phyloP scores from a whole-genome alignment of 1,284 basidiomycete genomes.

The Microbotryum silenes-acaulis region DNA sequence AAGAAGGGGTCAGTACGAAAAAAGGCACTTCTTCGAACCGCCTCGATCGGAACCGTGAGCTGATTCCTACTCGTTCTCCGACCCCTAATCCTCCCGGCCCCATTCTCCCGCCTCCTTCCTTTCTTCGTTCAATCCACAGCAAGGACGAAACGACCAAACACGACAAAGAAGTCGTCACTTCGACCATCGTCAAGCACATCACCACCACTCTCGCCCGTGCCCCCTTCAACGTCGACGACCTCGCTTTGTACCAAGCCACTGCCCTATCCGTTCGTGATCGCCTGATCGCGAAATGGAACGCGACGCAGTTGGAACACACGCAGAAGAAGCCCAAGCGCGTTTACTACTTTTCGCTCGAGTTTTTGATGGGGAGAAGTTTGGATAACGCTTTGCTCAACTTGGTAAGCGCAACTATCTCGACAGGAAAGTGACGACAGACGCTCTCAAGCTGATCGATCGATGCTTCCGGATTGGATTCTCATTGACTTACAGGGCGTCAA shows the following conservation, averaged over 20 bases:
- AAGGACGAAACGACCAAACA: neutral
- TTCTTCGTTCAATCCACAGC: neutral
- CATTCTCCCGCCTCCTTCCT: neutral
- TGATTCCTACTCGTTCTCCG: neutral
- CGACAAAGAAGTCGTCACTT: constrained; percentile 9
- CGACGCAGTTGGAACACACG: constrained; percentile 29
- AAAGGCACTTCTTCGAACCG: neutral
- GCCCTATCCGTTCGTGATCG: constrained; percentile 76
- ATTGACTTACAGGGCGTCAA: constrained; percentile 51
- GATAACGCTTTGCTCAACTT: constrained; percentile 86
- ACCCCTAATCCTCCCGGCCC: neutral
- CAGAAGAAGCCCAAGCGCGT: constrained; percentile 51
- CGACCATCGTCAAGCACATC: constrained; percentile 60
- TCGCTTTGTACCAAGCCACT: constrained; percentile 58
- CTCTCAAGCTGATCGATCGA: too few relatives aligned
- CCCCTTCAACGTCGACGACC: constrained; percentile 68
- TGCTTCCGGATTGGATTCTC: too few relatives aligned
- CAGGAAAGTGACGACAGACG: too few relatives aligned
- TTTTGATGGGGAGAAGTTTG: constrained; percentile 58
- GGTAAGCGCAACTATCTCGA: too few relatives aligned
- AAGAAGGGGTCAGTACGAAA: constrained; percentile 10
- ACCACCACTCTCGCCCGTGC: constrained; percentile 80
- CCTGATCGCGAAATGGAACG: constrained; percentile 48
- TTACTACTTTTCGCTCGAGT: constrained; percentile 79
- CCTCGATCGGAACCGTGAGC: neutral